These are phyloP conservation scores for Typha latifolia DNA, from an alignment of 176 grass and related monocot species.

Conservation along the genomic window DNA sequence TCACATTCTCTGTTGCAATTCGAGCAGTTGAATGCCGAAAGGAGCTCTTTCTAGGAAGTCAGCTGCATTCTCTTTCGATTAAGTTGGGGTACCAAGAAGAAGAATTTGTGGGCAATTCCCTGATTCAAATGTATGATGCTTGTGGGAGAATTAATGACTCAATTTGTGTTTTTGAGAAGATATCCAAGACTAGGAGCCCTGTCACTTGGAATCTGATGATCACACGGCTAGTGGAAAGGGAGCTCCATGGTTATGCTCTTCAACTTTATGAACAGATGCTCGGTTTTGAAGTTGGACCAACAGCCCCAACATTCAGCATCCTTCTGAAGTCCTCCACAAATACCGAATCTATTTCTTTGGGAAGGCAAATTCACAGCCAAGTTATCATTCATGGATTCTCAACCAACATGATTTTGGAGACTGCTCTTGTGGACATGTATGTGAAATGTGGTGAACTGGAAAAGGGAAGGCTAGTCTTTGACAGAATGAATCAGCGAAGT, in stretches of 20 bases:
- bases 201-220: slow-evolving; percentile 9
- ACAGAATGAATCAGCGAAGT: slow-evolving; percentile 21
- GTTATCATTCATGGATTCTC: background rate
- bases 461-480: slow-evolving; percentile 13
- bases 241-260: background rate
- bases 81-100: background rate
- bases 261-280: background rate
- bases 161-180: background rate
- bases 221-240: background rate
- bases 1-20: background rate
- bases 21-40: background rate
- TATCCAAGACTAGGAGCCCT: background rate
- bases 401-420: background rate
- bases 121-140: slow-evolving; percentile 5
- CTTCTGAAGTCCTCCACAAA: slow-evolving; percentile 3
- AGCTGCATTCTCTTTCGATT: background rate
- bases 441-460: too few relatives aligned
- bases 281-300: background rate
- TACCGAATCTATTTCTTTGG: background rate
- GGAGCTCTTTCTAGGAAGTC: background rate
- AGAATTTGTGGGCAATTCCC: background rate
- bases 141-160: slow-evolving; percentile 1
- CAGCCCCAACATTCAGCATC: slow-evolving; percentile 4
- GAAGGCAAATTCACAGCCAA: slow-evolving; percentile 1
- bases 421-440: background rate